These are phyloP conservation scores for Chrysopogon serrulatus DNA, from an alignment of 176 grass and related monocot species.

Conservation along the genomic window DNA sequence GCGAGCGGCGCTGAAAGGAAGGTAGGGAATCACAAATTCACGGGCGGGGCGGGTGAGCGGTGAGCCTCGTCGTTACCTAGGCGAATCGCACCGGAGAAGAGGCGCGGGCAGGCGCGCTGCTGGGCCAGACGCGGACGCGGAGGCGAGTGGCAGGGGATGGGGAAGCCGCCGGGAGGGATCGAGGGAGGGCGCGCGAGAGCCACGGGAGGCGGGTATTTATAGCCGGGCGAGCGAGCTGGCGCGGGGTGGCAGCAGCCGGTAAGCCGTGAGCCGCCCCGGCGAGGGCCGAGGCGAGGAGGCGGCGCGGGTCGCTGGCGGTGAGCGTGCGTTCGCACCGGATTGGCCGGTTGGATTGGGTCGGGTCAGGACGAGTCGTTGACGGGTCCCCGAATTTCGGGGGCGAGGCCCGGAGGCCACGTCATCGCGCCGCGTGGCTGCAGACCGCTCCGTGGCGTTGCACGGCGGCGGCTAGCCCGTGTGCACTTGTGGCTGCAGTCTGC, in stretches of 20 bases:
- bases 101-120: no score
- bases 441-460: neutral
- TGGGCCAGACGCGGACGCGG: neutral
- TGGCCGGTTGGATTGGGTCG: neutral
- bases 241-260: neutral
- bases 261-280: no score
- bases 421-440: neutral
- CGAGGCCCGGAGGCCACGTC: neutral
- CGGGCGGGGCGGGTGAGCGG: neutral
- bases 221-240: neutral
- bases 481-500: no score
- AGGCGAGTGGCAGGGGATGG: neutral
- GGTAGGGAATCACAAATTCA: neutral
- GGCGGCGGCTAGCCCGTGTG: neutral
- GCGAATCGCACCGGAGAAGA: neutral
- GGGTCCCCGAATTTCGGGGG: neutral
- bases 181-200: neutral
- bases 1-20: constrained; percentile 47
- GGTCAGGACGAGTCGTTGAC: neutral
- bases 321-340: neutral
- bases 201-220: neutral
- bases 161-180: neutral
- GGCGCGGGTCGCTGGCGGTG: neutral
- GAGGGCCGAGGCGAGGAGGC: no score
- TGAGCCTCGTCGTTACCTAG: neutral